A percentile compares a stretch with the other conserved stretches of the same genome.
phyloP scores from a whole-genome alignment of 1,139 yeast species.

The Yamadazyma trypodendri region DNA sequence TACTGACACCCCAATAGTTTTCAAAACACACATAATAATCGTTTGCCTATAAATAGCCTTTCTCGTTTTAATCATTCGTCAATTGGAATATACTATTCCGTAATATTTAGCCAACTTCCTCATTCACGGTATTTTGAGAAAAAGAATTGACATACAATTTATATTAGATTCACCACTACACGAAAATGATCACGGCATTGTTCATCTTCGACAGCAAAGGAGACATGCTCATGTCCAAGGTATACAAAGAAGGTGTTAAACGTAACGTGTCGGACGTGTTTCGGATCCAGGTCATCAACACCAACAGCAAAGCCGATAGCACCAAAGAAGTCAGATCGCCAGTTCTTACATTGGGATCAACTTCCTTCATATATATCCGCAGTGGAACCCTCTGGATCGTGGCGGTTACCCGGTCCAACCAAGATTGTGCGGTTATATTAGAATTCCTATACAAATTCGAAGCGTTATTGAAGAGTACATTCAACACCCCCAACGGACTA shows the following conservation, averaged over 20 bases:
- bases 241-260: conserved; percentile 66
- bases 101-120: too few species aligned
- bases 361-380: conserved; percentile 80
- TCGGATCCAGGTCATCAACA: conserved; percentile 81
- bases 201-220: conserved; percentile 79
- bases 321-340: conserved; percentile 59
- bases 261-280: conserved; percentile 82
- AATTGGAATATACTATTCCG: too few species aligned
- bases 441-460: conserved; percentile 73
- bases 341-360: conserved; percentile 85
- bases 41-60: too few species aligned
- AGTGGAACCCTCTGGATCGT: conserved; percentile 75
- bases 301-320: conserved; percentile 26
- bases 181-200: conserved; percentile 73
- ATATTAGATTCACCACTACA: too few species aligned
- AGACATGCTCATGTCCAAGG: conserved; percentile 77
- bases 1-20: too few species aligned
- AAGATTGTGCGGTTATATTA: conserved; percentile 76
- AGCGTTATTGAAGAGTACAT: conserved; percentile 32
- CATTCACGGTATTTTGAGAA: too few species aligned
- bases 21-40: too few species aligned
- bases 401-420: conserved; percentile 84
- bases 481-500: conserved; percentile 15
- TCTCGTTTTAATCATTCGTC: too few species aligned
- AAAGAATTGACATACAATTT: too few species aligned